Evolutionary conservation across 1,139 yeast genomes (phyloP), one percentile per base, ranked within the genome.

Genomic region (Protomyces inouyei): DNA sequence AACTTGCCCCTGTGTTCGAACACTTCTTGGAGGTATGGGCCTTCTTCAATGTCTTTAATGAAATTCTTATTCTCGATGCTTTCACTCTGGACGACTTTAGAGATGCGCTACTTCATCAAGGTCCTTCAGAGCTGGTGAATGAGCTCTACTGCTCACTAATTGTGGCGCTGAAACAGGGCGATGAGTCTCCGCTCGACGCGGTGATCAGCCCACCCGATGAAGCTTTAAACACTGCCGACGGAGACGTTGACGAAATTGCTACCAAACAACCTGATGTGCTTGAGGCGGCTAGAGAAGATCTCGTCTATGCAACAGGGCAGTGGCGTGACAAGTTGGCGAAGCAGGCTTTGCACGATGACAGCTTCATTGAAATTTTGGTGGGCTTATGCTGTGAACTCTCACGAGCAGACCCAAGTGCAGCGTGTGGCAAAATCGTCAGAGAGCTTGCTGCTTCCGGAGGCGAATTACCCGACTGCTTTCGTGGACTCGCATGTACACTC

Each of bases 51-150:
- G 82, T 88, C 61, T 89, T 85, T 72, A 84, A 84, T 69, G 80
- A 80, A 38, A 85, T 88, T 0, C 76, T 88, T 59, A 74, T 81
- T 16, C 77, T 89, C 23, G 92, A 87, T 71, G 83, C 88, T 0
- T 86, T 88, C 69, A 86, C 95, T 0, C 87, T 87, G 76, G 96
- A 89, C 74, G 95, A 88, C 72, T 87, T 85, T 71, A 73, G 87
- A 3, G 83, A 83, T 66, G 85, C 87, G 1, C 77, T 89, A 76
- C 80, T 80, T 12, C 80, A 79, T 54, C 80, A 77, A 28, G 72
- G 76, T 12, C 79, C 80, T 10, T 85, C 90, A 70, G 82, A 79
- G 35, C 73, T 88, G 57, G 73, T 88, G 56, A 84, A 85, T 70
- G 95, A 87, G 74, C 80, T 89, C 6, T 88, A 87, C 78, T 86